These are phyloP conservation scores for Pythium periplocum DNA, from an alignment of 352 stramenopile genomes.

Conservation along the genomic window DNA sequence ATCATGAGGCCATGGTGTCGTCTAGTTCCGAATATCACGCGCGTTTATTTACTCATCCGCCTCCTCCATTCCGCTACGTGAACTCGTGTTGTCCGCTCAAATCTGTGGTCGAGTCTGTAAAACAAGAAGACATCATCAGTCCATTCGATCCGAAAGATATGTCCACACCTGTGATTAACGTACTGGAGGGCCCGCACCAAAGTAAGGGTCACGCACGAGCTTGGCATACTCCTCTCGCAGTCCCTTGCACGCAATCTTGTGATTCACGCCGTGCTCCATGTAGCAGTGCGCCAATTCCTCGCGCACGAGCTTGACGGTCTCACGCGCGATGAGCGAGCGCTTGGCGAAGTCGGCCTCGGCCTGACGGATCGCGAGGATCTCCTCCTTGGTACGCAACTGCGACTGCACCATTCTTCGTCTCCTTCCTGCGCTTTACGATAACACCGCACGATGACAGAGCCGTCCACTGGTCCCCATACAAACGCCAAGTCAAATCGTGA, in stretches of 20 bases:
- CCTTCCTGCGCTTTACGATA: neutral
- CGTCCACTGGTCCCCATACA: neutral
- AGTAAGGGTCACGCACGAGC: constrained; percentile 76
- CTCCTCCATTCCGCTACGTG: neutral
- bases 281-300: constrained; percentile 85
- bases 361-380: constrained; percentile 72
- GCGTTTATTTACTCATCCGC: constrained; percentile 2
- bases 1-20: neutral
- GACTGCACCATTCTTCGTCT: constrained; percentile 43
- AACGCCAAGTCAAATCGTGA: constrained; percentile 2
- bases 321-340: constrained; percentile 64
- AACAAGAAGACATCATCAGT: constrained; percentile 2
- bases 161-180: neutral
- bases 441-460: neutral
- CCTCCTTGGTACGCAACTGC: constrained; percentile 76
- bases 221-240: constrained; percentile 80
- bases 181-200: constrained; percentile 64
- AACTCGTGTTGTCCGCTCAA: constrained; percentile 4
- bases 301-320: constrained; percentile 80
- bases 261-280: constrained; percentile 86
- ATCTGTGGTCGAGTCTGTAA: constrained; percentile 13
- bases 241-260: constrained; percentile 82
- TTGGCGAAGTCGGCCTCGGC: constrained; percentile 78
- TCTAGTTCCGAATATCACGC: neutral
- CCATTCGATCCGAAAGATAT: neutral